Conservation (phyloP, 805 yeast species). For the Yamadazyma laniorum region DNA sequence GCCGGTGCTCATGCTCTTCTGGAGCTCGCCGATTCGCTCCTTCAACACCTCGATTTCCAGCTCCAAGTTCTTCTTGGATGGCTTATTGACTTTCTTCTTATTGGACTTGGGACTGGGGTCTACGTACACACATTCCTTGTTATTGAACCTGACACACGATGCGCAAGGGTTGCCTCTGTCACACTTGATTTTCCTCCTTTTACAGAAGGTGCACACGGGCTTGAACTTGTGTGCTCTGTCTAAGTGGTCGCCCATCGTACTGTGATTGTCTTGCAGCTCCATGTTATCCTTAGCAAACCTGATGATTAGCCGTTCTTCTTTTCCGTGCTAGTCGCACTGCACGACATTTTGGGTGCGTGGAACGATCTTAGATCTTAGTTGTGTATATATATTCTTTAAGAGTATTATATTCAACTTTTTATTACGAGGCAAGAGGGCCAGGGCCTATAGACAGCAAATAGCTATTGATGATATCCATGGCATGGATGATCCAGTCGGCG, state of each 20-base stretch:
- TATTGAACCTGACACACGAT: conserved; percentile 24
- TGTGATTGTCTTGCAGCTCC: not conserved
- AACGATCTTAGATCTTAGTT: too few relatives aligned
- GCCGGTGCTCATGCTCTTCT: not conserved
- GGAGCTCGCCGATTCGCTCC: conserved; percentile 9
- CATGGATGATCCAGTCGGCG: too few relatives aligned
- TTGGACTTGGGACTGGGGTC: conserved; percentile 6
- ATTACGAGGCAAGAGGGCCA: too few relatives aligned
- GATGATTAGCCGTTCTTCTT: not conserved
- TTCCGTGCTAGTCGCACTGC: too few relatives aligned
- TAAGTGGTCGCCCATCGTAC: not conserved
- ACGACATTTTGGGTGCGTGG: too few relatives aligned
- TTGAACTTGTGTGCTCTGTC: not conserved
- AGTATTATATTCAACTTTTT: too few relatives aligned
- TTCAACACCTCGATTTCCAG: conserved; percentile 13
- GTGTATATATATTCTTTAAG: too few relatives aligned
- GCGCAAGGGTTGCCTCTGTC: conserved; percentile 41
- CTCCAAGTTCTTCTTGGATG: conserved; percentile 10
- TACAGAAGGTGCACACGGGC: conserved; percentile 31
- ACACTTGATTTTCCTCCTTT: conserved; percentile 40
- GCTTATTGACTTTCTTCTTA: conserved; percentile 4
- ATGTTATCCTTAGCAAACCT: not conserved
- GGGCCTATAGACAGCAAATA: too few relatives aligned
- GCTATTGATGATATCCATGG: too few relatives aligned
- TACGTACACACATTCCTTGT: conserved; percentile 14